These are phyloP conservation scores for Cyclotella sp. DNA, from an alignment of 108 stramenopile species.

Conservation along the genomic window DNA sequence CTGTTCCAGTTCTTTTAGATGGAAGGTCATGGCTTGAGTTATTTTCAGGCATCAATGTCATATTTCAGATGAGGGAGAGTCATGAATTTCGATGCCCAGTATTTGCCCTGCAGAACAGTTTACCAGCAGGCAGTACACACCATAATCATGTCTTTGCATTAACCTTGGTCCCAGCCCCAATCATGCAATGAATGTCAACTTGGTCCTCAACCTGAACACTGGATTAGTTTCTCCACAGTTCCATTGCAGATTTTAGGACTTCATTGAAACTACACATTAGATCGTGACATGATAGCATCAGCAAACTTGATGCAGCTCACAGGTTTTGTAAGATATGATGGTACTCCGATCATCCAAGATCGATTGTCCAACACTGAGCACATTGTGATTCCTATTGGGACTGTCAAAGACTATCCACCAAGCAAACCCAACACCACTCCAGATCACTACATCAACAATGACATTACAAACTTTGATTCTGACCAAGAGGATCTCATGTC, in stretches of 20 bases:
- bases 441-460: background rate
- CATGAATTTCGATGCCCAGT: conserved; percentile 38
- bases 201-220: conserved; percentile 37
- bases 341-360: background rate
- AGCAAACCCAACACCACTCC: background rate
- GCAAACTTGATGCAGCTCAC: too few species aligned
- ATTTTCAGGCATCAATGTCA: conserved; percentile 14
- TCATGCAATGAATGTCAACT: conserved; percentile 32
- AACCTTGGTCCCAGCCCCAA: conserved; percentile 38
- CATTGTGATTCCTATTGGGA: background rate
- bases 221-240: conserved; percentile 53
- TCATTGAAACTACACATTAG: conserved; percentile 8
- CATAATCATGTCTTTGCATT: conserved; percentile 18
- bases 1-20: background rate
- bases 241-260: conserved; percentile 23
- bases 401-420: background rate
- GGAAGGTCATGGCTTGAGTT: conserved; percentile 12
- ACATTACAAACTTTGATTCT: background rate
- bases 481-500: background rate
- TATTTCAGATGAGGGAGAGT: background rate
- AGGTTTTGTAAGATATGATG: too few species aligned
- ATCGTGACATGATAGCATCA: background rate
- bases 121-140: conserved; percentile 23
- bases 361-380: background rate
- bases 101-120: conserved; percentile 18